Evolutionary conservation across 495 filamentous ascomycete genomes (phyloP), one percentile per base, ranked within the genome.

Genomic region (Podospora didyma): DNA sequence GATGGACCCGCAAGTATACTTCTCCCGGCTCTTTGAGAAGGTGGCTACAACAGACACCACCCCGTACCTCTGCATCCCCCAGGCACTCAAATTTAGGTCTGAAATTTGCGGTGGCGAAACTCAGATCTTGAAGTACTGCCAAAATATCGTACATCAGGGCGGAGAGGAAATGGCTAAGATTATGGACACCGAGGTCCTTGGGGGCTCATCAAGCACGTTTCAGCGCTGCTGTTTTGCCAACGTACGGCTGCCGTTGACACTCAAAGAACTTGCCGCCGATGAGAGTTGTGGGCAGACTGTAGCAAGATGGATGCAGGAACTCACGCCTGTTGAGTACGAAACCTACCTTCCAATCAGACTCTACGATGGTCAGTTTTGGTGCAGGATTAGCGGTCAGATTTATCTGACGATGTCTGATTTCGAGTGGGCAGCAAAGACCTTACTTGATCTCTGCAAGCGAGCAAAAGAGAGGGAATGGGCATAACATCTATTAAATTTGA

Each of bases 81-180:
- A 82, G 2, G 88, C 89, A 0, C 62, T 93, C 22, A 74, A 77
- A 23, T 93, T 86, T 67, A 75, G 90, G 17, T 54, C 69, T 4
- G 69, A 82, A 17, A 69, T 89, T 51, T 86, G 84, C 58, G 89
- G 89, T 21, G 90, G 91, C 21, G 91, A 96, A 59, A 74, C 82
- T 11, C 73, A 69, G 1, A 86, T 96, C 54, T 76, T 77, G 53
- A 59, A 62, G 1, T 94, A 94, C 58, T 75, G 73, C 49, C 58
- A 71, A 7, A 57, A 66, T 0, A 63, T 94, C 5, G 85, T 84
- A 12, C 72, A 73, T 9, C 71, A 81, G 49, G 89, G 75, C 0
- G 89, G 80, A 2, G 72, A 79, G 42, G 56, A 75, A 3, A 79
- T 86, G 11, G 82, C 87, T 6, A 62, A 69, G 12, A 75, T 75